phyloP scores from a whole-genome alignment of 106 monocot genomes.

The Dendrobium officinale region DNA sequence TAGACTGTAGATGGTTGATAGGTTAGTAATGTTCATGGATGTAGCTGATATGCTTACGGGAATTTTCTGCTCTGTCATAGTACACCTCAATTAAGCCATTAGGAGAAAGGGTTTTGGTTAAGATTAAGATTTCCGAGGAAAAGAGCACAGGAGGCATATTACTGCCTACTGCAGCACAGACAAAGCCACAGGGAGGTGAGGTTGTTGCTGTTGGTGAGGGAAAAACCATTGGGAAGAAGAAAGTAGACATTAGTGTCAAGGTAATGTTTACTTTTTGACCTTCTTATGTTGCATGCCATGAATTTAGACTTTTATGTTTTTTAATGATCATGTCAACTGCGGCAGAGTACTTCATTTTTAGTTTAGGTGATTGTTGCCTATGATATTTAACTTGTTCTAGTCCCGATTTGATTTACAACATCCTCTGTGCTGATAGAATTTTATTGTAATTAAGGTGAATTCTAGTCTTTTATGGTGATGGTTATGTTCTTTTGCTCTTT shows the following conservation, averaged over 20 bases:
- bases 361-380: background rate
- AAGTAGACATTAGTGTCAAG: conserved; percentile 51
- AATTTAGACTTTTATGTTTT: background rate
- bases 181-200: conserved; percentile 72
- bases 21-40: background rate
- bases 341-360: background rate
- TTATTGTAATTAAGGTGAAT: background rate
- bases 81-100: conserved; percentile 69
- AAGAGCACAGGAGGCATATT: conserved; percentile 61
- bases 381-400: background rate
- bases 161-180: conserved; percentile 51
- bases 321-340: background rate
- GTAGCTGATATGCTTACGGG: background rate
- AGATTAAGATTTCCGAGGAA: conserved; percentile 59
- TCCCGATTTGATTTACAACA: background rate
- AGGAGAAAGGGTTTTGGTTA: conserved; percentile 69
- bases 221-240: conserved; percentile 48
- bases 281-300: background rate
- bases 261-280: conserved; percentile 15
- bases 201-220: conserved; percentile 82
- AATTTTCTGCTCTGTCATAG: conserved; percentile 18
- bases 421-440: background rate
- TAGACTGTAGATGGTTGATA: background rate
- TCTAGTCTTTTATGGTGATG: background rate
- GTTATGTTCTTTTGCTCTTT: background rate